Evolutionary conservation across 306 rosid species (phyloP), one percentile per base, ranked within the genome.

Genomic region (Lotus japonicus): DNA sequence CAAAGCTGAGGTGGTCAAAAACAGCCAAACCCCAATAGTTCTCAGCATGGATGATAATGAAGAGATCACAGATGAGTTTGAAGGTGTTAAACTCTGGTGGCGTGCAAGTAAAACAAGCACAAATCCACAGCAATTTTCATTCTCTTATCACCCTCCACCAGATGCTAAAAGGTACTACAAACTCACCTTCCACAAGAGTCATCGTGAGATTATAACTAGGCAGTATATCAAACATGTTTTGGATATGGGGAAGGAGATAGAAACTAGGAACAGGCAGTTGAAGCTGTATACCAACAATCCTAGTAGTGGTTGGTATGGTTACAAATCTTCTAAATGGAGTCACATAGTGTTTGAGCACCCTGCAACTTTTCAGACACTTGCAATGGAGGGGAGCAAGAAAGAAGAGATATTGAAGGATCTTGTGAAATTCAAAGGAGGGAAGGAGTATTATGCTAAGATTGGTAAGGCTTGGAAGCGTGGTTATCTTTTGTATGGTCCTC

Each of bases 401-500:
- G 53, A 85, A 11, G 82, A 63, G 9, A 87, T 89, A 0, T 0
- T 87, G 0, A 56, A 82, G 0, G 91, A 89, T 28, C 80, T 89
- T 9, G 5, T 54, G 0, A 81, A 66, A 21, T 89, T 89, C 57
- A 64, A 57, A 2, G n/a, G 57, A 0, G 90, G 90, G 2, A 86
- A 83, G 51, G 82, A 79, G 3, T 89, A 82, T 38, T 89, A 89
- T 57, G 74, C 77, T 0, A 89, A 77, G 19, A 62, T 89, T 1
- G 96, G 96, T 0, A 89, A 84, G 77, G 73, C 96, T 21, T 89
- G 96, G 92, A 89, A 89, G 42, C 26, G 88, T 0, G 92, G 96
- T 1, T 89, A 82, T 45, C 71, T 89, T 0, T 74, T 89, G 0
- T 81, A 74, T 5, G 92, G 96, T 33, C 92, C 96, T 11, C 92